Evolutionary conservation across 768 basidiomycete genomes (phyloP).

Genomic region (Trametes villosa): DNA sequence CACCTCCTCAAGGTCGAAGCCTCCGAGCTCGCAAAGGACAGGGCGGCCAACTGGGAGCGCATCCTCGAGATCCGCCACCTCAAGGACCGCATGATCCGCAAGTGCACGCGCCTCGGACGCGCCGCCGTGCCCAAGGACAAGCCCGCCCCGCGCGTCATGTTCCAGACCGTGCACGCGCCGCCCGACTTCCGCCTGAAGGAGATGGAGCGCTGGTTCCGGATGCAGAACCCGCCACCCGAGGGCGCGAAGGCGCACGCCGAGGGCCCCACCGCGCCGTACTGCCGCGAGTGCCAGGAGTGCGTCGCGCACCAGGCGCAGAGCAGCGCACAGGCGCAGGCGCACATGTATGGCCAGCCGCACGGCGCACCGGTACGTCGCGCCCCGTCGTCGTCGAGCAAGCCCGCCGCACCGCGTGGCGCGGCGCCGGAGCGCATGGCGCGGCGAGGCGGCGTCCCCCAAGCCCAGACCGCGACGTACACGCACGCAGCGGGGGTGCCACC

Average conservation of each 20-base stretch:
- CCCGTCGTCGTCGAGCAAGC: slow-evolving; percentile 16
- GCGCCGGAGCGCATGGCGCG: slow-evolving; percentile 25
- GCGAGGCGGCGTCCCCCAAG: slow-evolving; percentile 19
- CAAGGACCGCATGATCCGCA: slow-evolving; percentile 83
- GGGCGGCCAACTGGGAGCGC: slow-evolving; percentile 63
- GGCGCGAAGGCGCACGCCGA: slow-evolving; percentile 13
- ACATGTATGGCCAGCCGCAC: neutral
- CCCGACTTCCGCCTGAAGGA: slow-evolving; percentile 76
- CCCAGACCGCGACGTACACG: slow-evolving; percentile 21
- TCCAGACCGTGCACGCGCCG: slow-evolving; percentile 71
- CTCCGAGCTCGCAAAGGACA: slow-evolving; percentile 61
- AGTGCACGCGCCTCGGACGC: slow-evolving; percentile 68
- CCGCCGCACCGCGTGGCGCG: neutral
- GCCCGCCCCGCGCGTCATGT: slow-evolving; percentile 48
- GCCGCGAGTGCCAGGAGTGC: slow-evolving; percentile 29
- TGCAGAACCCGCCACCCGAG: slow-evolving; percentile 44
- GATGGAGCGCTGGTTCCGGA: slow-evolving; percentile 78
- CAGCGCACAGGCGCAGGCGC: slow-evolving; percentile 15
- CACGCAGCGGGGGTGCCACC: slow-evolving; percentile 11
- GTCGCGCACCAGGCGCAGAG: slow-evolving; percentile 16
- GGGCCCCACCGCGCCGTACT: slow-evolving; percentile 17
- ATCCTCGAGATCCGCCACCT: slow-evolving; percentile 75
- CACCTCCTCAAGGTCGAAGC: slow-evolving; percentile 66
- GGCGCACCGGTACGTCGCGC: slow-evolving; percentile 17
- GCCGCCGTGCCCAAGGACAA: slow-evolving; percentile 44